phyloP scores from a whole-genome alignment of 2,329 filamentous ascomycete genomes.

The Xylaria sp. region DNA sequence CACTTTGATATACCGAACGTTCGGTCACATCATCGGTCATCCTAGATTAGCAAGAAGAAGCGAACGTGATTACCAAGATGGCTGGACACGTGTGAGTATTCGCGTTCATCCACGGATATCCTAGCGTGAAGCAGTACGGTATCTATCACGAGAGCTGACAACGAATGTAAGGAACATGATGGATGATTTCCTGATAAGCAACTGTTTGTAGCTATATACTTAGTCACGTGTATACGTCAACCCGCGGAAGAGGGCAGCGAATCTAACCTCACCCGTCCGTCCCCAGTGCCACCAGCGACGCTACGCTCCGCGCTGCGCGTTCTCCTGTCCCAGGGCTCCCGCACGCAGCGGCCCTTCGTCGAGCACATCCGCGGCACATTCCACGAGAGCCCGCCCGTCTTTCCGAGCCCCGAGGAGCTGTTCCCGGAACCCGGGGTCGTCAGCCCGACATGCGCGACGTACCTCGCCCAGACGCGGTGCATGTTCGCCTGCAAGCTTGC shows the following conservation, averaged over 20 bases:
- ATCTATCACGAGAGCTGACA: not conserved
- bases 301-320: conserved; percentile 40
- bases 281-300: conserved; percentile 35
- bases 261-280: conserved; percentile 3
- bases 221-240: too few species aligned
- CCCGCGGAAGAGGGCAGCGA: not conserved
- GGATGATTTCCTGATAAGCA: conserved; percentile 46
- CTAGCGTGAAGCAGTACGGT: not conserved
- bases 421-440: conserved; percentile 32
- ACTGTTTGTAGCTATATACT: too few species aligned
- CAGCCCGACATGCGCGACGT: conserved; percentile 30
- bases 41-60: not conserved
- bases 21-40: not conserved
- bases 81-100: conserved; percentile 29
- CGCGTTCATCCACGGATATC: not conserved
- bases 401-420: conserved; percentile 26
- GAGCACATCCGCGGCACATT: conserved; percentile 37
- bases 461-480: conserved; percentile 39
- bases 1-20: not conserved
- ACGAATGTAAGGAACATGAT: conserved; percentile 41
- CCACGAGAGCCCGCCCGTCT: conserved; percentile 25
- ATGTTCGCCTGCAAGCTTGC: conserved; percentile 42
- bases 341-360: conserved; percentile 39
- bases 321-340: conserved; percentile 37
- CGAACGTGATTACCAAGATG: not conserved